Percentiles rank a stretch among this genome's conserved stretches.
These are phyloP conservation scores for Fusarium kyushuense DNA, from an alignment of 2,329 filamentous ascomycete species.

Conservation along the genomic window DNA sequence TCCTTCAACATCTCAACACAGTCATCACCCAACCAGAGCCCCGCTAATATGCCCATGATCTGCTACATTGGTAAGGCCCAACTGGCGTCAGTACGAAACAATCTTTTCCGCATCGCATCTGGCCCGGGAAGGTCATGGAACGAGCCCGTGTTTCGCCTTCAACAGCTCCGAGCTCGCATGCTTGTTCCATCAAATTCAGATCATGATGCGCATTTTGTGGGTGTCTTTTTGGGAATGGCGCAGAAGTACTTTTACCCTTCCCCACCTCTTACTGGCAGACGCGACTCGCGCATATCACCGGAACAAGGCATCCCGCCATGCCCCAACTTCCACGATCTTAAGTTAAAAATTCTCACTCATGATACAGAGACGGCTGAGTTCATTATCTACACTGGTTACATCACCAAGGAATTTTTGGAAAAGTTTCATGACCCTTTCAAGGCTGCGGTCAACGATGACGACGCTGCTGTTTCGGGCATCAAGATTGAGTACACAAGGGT, in stretches of 20 bases:
- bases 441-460: constrained; percentile 49
- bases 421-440: constrained; percentile 64
- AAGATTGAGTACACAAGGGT: constrained; percentile 62
- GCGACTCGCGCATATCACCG: constrained; percentile 47
- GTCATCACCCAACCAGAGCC: constrained; percentile 41
- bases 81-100: constrained; percentile 59
- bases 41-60: constrained; percentile 52
- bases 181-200: constrained; percentile 62
- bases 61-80: constrained; percentile 63
- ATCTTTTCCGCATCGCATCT: constrained; percentile 60
- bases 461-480: constrained; percentile 52
- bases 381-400: constrained; percentile 64
- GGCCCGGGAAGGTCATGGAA: constrained; percentile 59
- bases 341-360: constrained; percentile 64
- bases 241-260: constrained; percentile 64
- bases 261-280: constrained; percentile 37
- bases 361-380: constrained; percentile 63
- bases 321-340: constrained; percentile 61
- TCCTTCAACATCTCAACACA: constrained; percentile 47
- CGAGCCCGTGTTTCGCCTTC: constrained; percentile 61
- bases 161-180: constrained; percentile 60
- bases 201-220: constrained; percentile 65
- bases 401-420: constrained; percentile 62
- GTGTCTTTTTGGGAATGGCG: constrained; percentile 67
- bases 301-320: constrained; percentile 37